Evolutionary conservation across 345 rosid species (phyloP).

Genomic region (Hypericum androsaemum): DNA sequence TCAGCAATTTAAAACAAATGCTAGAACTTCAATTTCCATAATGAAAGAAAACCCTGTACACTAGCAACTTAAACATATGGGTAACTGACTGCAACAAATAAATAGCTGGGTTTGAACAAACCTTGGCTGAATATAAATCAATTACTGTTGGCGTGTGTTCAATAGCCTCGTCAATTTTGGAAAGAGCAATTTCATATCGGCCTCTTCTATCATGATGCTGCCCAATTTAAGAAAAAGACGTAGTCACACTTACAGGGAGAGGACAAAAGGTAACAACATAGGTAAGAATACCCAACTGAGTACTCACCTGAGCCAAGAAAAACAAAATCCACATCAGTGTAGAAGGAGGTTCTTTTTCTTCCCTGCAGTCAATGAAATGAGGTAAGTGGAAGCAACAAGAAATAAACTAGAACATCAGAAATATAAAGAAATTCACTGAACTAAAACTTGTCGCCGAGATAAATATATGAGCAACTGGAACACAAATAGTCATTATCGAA

Average conservation of each 20-base stretch:
- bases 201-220: constrained; percentile 99
- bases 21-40: no score
- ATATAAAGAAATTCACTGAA: no score
- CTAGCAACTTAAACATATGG: not conserved
- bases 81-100: not conserved
- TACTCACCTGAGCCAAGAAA: constrained; percentile 86
- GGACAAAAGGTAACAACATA: constrained; percentile 11
- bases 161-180: constrained; percentile 85
- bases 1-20: no score
- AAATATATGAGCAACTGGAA: no score
- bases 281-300: not conserved
- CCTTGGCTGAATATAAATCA: constrained; percentile 92
- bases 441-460: no score
- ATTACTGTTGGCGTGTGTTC: constrained; percentile 94
- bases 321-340: constrained; percentile 87
- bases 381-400: constrained; percentile 4
- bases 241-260: constrained; percentile 4
- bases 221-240: constrained; percentile 16
- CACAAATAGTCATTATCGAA: no score
- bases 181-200: constrained; percentile 61
- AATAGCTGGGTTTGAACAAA: constrained; percentile 15
- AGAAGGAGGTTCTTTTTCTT: constrained; percentile 83
- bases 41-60: not conserved
- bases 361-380: constrained; percentile 39
- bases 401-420: no score